Percentiles rank a stretch among this genome's conserved stretches.
These are phyloP conservation scores for Chlorella sorokiniana DNA, from an alignment of 139 green algal species.

Conservation along the genomic window DNA sequence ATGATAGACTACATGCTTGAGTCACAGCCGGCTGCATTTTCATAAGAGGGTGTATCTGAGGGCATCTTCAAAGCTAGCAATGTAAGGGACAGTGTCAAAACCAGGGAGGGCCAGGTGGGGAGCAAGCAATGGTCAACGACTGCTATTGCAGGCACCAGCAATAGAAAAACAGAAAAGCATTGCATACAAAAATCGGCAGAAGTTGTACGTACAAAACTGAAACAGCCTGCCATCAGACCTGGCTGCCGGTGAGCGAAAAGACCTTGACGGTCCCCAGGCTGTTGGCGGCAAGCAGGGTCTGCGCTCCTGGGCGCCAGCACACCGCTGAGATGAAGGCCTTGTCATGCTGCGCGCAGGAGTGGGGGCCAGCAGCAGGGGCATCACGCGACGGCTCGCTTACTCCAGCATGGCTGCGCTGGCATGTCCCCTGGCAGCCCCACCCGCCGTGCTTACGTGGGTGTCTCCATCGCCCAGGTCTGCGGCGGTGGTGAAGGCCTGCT, in stretches of 20 bases:
- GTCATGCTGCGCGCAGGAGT: slow-evolving; percentile 16
- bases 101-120: too few relatives aligned
- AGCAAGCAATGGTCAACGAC: too few relatives aligned
- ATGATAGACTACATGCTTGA: too few relatives aligned
- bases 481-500: slow-evolving; percentile 31
- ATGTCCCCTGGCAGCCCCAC: not conserved
- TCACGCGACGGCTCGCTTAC: not conserved
- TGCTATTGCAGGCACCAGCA: too few relatives aligned
- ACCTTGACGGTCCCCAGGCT: slow-evolving; percentile 69
- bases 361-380: not conserved
- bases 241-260: slow-evolving; percentile 43
- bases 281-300: slow-evolving; percentile 72
- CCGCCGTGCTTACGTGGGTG: not conserved
- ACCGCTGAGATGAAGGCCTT: slow-evolving; percentile 74
- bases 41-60: too few relatives aligned
- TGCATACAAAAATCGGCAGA: too few relatives aligned
- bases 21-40: too few relatives aligned
- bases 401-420: too few relatives aligned
- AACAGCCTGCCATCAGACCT: not conserved
- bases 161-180: too few relatives aligned
- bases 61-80: too few relatives aligned
- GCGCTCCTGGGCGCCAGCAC: slow-evolving; percentile 62
- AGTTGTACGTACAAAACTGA: too few relatives aligned
- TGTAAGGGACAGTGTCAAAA: too few relatives aligned
- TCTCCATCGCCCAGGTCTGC: slow-evolving; percentile 6